Percentiles rank a stretch among this genome's conserved stretches.
These are phyloP conservation scores for Eimeria sp. DNA, from an alignment of 169 alveolate species.

Conservation along the genomic window DNA sequence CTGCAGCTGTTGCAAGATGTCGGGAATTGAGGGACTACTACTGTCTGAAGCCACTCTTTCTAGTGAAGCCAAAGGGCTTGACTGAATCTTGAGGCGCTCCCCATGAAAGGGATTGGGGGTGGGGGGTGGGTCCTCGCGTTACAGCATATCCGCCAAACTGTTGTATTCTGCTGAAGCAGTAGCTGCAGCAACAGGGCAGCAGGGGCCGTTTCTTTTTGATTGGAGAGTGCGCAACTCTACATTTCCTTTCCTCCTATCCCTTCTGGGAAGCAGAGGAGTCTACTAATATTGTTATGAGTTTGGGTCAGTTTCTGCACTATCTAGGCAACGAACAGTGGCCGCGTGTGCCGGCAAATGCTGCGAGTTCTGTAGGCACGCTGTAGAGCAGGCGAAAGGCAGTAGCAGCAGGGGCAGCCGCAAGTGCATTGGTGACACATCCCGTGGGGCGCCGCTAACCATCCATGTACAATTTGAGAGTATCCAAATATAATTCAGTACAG, in stretches of 20 bases:
- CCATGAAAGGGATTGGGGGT: not conserved
- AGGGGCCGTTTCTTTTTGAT: not conserved
- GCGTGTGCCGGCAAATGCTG: not conserved
- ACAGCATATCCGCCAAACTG: not conserved
- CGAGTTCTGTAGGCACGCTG: not conserved
- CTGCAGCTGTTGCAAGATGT: not conserved
- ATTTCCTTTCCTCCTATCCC: not conserved
- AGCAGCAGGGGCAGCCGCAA: too few species aligned
- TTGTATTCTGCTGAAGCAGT: not conserved
- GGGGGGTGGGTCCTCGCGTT: not conserved
- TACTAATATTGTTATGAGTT: not conserved
- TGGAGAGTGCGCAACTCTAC: conserved; percentile 1
- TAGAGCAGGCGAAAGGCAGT: not conserved
- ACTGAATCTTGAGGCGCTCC: not conserved
- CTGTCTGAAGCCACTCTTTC: conserved; percentile 17
- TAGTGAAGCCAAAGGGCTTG: conserved; percentile 59
- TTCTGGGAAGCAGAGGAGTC: not conserved
- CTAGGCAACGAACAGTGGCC: not conserved
- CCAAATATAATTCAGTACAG: too few species aligned
- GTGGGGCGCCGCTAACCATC: too few species aligned
- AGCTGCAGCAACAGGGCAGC: not conserved
- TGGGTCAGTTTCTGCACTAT: not conserved
- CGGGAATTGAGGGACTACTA: not conserved
- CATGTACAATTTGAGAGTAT: too few species aligned
- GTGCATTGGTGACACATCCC: too few species aligned